Percentiles rank a stretch among this genome's conserved stretches.
Conservation (phyloP, 257 asterid species). For the Ballota nigra region DNA sequence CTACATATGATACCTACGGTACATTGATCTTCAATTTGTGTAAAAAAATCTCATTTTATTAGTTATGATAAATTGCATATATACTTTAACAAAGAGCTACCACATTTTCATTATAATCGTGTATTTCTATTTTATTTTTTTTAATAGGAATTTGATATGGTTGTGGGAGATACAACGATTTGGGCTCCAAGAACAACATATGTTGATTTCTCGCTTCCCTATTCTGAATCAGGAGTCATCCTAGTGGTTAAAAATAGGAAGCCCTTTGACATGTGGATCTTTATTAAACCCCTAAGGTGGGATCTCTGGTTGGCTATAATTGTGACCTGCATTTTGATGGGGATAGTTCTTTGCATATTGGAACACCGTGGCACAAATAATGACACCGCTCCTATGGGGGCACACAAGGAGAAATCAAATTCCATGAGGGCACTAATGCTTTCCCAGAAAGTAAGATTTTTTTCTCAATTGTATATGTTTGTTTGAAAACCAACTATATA, state of each 20-base stretch:
- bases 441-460: slow-evolving; percentile 47
- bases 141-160: slow-evolving; percentile 40
- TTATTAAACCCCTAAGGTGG: slow-evolving; percentile 46
- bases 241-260: slow-evolving; percentile 38
- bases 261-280: slow-evolving; percentile 51
- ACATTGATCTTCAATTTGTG: not conserved
- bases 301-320: slow-evolving; percentile 58
- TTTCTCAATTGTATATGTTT: not conserved
- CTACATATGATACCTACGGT: slow-evolving; percentile 39
- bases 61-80: not conserved
- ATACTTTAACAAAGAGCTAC: slow-evolving; percentile 3
- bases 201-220: slow-evolving; percentile 56
- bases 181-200: slow-evolving; percentile 42
- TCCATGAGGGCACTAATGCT: slow-evolving; percentile 14
- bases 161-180: slow-evolving; percentile 58
- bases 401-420: slow-evolving; percentile 23
- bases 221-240: slow-evolving; percentile 62
- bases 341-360: slow-evolving; percentile 35
- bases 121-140: no score
- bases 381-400: slow-evolving; percentile 15
- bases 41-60: not conserved
- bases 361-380: slow-evolving; percentile 25
- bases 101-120: not conserved
- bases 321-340: slow-evolving; percentile 36
- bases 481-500: not conserved